Conservation (phyloP, 73 alveolate species). For the Tetrahymena borealis region DNA sequence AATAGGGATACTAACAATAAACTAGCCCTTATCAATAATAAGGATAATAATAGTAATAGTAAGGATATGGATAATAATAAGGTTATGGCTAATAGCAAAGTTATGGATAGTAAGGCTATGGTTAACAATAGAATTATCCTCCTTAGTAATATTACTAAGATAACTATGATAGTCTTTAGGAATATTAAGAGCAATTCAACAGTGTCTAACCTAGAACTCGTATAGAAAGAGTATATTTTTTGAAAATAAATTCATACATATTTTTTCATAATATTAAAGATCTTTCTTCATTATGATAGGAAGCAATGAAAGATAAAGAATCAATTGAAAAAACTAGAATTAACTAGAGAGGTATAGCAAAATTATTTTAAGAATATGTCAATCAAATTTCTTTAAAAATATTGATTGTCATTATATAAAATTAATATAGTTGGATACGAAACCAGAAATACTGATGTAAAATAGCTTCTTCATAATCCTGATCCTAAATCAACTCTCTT, state of each 20-base stretch:
- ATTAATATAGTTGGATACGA: background rate
- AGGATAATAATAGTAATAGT: background rate
- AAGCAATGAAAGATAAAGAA: background rate
- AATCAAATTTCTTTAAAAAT: background rate
- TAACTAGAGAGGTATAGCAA: background rate
- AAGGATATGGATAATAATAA: background rate
- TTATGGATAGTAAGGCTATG: background rate
- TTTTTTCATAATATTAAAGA: background rate
- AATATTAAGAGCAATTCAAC: background rate
- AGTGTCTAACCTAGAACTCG: background rate
- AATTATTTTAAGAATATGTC: background rate
- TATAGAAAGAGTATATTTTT: background rate
- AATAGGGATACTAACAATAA: background rate
- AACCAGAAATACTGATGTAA: conserved; percentile 22
- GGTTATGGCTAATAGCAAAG: background rate
- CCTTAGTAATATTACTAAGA: background rate
- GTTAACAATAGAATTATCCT: background rate
- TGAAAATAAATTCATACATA: background rate
- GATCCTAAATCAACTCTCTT: conserved; percentile 27
- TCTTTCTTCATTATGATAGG: background rate
- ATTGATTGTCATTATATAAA: too few species aligned
- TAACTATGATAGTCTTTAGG: background rate
- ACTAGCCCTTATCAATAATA: background rate
- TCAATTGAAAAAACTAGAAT: background rate
- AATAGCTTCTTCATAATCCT: conserved; percentile 24